Percentiles rank a stretch among this genome's conserved stretches.
Conservation (phyloP, 2,329 filamentous ascomycete genomes). For the Fusarium sp. region DNA sequence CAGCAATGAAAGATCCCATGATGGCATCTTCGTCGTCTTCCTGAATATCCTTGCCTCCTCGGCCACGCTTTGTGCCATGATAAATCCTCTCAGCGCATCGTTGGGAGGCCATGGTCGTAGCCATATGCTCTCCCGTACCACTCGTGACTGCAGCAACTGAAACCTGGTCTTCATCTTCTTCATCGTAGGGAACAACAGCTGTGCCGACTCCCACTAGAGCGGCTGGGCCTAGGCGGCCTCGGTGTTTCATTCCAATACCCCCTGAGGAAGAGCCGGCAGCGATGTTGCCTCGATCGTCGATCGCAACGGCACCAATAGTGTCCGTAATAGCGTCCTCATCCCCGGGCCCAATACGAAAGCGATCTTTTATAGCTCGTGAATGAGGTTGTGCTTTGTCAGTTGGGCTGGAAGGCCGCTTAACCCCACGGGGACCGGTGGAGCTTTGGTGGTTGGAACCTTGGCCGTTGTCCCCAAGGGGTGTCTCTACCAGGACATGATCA, state of each 20-base stretch:
- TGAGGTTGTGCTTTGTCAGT: slow-evolving; percentile 24
- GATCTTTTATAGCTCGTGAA: slow-evolving; percentile 33
- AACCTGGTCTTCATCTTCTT: slow-evolving; percentile 74
- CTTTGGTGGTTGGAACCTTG: slow-evolving; percentile 12
- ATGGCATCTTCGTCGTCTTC: slow-evolving; percentile 82
- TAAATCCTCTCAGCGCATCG: slow-evolving; percentile 89
- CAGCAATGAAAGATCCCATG: slow-evolving; percentile 79
- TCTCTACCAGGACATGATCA: slow-evolving; percentile 32
- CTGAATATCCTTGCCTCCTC: slow-evolving; percentile 70
- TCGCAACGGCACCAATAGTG: slow-evolving; percentile 94
- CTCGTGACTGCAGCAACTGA: slow-evolving; percentile 89
- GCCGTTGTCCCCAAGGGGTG: background rate
- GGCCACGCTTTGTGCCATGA: slow-evolving; percentile 70
- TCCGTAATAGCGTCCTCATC: slow-evolving; percentile 80
- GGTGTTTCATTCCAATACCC: slow-evolving; percentile 98
- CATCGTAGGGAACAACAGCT: slow-evolving; percentile 82
- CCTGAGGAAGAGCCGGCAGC: slow-evolving; percentile 96
- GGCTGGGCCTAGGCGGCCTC: slow-evolving; percentile 89
- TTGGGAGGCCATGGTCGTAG: slow-evolving; percentile 90
- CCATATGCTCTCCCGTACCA: slow-evolving; percentile 98
- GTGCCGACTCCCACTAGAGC: slow-evolving; percentile 93
- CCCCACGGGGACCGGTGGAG: slow-evolving; percentile 44
- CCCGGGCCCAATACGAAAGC: slow-evolving; percentile 36
- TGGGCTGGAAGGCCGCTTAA: slow-evolving; percentile 51
- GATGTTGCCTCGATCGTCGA: slow-evolving; percentile 87